Conservation (phyloP, 2,329 filamentous ascomycete genomes). For the Pseudovirgaria hyperparasitica region DNA sequence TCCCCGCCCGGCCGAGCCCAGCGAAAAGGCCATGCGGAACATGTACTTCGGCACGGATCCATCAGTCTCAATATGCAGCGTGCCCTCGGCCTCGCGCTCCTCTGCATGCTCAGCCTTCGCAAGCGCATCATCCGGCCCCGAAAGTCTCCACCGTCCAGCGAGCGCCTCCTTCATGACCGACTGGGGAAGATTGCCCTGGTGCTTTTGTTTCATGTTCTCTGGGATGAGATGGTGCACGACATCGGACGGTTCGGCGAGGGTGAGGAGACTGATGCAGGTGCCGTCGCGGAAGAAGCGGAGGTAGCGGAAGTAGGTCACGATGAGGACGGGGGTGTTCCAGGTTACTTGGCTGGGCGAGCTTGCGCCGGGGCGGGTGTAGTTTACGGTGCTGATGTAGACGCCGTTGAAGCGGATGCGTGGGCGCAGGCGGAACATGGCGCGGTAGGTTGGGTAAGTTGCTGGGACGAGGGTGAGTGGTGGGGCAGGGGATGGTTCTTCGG, state of each 20-base stretch:
- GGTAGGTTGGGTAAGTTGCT: constrained; percentile 29
- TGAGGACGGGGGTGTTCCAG: constrained; percentile 74
- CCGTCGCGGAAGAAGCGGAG: constrained; percentile 91
- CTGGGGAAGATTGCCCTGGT: constrained; percentile 27
- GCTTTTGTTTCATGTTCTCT: constrained; percentile 45
- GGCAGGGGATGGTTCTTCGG: constrained; percentile 15
- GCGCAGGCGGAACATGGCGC: constrained; percentile 63
- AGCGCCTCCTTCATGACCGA: constrained; percentile 57
- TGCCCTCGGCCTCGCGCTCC: constrained; percentile 25
- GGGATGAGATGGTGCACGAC: constrained; percentile 74
- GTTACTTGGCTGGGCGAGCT: constrained; percentile 56
- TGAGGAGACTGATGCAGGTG: constrained; percentile 65
- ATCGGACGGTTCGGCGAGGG: constrained; percentile 69
- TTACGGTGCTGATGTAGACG: constrained; percentile 92
- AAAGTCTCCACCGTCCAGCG: constrained; percentile 53
- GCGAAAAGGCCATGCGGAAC: constrained; percentile 66
- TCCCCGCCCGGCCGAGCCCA: constrained; percentile 48
- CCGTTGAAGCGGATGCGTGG: constrained; percentile 90
- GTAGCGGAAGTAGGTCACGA: constrained; percentile 97
- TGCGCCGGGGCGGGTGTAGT: constrained; percentile 78
- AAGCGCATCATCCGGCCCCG: constrained; percentile 30
- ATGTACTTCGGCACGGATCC: constrained; percentile 68
- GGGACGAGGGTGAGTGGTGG: constrained; percentile 22
- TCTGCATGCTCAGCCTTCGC: constrained; percentile 8
- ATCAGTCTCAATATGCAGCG: constrained; percentile 71